These are phyloP conservation scores for Artemisia argyi DNA, from an alignment of 129 eudicot genomes.

Conservation along the genomic window DNA sequence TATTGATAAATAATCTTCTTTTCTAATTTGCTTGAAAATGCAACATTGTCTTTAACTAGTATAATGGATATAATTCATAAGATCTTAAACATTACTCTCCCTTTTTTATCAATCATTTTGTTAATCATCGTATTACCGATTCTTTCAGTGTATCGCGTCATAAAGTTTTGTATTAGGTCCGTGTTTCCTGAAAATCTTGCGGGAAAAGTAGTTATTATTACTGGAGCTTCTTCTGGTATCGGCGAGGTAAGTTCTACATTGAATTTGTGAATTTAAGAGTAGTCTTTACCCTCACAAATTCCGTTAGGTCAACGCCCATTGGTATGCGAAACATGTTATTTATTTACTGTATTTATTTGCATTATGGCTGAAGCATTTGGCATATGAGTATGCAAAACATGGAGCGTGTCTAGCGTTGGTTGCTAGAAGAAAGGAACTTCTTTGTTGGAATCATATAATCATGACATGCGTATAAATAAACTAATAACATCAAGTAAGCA, in stretches of 20 bases:
- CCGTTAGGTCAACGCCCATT: no score
- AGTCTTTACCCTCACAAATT: no score
- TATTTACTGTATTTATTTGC: no score
- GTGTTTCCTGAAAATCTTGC: slow-evolving; percentile 24
- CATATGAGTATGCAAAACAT: slow-evolving; percentile 46
- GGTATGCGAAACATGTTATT: no score
- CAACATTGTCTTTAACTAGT: not conserved
- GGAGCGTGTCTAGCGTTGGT: slow-evolving; percentile 59
- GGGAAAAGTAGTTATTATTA: slow-evolving; percentile 45
- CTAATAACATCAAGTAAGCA: no score
- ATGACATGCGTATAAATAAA: no score
- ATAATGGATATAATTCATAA: slow-evolving; percentile 35
- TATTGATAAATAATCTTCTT: no score
- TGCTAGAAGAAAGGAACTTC: slow-evolving; percentile 50
- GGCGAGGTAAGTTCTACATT: slow-evolving; percentile 29
- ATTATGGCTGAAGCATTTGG: slow-evolving; percentile 29
- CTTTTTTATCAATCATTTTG: slow-evolving; percentile 15
- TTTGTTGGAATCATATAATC: no score
- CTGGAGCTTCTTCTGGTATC: slow-evolving; percentile 47
- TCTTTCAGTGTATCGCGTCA: slow-evolving; percentile 13
- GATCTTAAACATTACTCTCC: slow-evolving; percentile 19
- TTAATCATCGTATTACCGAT: slow-evolving; percentile 21
- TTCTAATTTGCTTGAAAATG: no score
- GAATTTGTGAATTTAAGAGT: not conserved
- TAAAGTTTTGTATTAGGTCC: slow-evolving; percentile 13